A percentile compares a stretch with the other conserved stretches of the same genome.
Evolutionary conservation across 2,329 filamentous ascomycete species (phyloP).

Genomic region (Colletotrichum viniferum): DNA sequence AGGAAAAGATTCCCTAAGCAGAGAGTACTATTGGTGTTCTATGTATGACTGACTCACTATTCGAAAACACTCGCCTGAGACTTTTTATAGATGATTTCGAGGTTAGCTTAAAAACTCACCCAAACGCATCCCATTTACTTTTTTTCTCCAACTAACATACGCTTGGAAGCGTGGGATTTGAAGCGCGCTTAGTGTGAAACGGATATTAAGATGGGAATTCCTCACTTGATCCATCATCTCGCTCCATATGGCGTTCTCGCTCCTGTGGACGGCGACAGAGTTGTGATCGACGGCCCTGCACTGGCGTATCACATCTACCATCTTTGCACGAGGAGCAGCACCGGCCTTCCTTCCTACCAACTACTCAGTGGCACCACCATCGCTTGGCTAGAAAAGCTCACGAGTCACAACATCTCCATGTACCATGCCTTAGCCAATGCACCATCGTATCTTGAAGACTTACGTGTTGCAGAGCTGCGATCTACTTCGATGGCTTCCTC

Average conservation of each 20-base stretch:
- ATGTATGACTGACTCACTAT: background rate
- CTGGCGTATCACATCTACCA: conserved; percentile 76
- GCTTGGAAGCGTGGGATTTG: background rate
- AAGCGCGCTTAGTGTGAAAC: background rate
- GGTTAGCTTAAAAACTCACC: background rate
- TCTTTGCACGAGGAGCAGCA: conserved; percentile 53
- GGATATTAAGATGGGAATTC: conserved; percentile 59
- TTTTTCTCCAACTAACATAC: accelerated
- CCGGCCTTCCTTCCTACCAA: conserved; percentile 65
- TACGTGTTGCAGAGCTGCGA: conserved; percentile 55
- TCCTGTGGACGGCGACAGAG: conserved; percentile 42
- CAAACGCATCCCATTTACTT: accelerated
- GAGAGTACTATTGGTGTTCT: background rate
- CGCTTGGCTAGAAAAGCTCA: conserved; percentile 67
- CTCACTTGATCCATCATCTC: conserved; percentile 57
- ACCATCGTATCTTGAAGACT: background rate
- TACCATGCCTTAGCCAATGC: conserved; percentile 38
- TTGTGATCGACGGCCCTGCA: conserved; percentile 78
- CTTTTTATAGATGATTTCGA: background rate
- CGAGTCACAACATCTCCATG: conserved; percentile 62
- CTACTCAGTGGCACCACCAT: conserved; percentile 65
- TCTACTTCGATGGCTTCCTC: conserved; percentile 87
- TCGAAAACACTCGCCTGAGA: background rate
- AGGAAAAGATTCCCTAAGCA: accelerated
- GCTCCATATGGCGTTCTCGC: conserved; percentile 53